These are phyloP conservation scores for Serpula lacrymans DNA, from an alignment of 768 basidiomycete species.

Conservation along the genomic window DNA sequence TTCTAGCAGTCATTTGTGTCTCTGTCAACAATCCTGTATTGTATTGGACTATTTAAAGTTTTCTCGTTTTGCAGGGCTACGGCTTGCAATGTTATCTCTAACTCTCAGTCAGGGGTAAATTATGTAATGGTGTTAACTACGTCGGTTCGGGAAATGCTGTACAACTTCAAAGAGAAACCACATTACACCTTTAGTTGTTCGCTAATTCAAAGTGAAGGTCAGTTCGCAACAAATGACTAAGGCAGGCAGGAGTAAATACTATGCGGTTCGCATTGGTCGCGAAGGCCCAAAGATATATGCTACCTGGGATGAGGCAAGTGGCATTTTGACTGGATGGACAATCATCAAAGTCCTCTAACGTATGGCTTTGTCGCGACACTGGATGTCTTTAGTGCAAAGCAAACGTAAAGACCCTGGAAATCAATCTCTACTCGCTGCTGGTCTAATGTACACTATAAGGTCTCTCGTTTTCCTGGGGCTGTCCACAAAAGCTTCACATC, in stretches of 20 bases:
- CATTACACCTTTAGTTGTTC: no score
- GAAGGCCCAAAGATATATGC: constrained; percentile 55
- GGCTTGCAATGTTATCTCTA: no score
- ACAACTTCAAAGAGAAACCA: no score
- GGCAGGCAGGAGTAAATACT: constrained; percentile 41
- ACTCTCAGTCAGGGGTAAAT: no score
- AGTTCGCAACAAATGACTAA: constrained; percentile 24
- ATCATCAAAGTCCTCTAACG: not conserved
- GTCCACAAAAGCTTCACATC: constrained; percentile 51
- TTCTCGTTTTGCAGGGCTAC: no score
- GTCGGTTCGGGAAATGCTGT: no score
- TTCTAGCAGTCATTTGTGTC: no score
- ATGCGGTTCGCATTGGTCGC: constrained; percentile 58
- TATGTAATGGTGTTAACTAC: no score
- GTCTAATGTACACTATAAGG: constrained; percentile 30
- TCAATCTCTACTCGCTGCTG: not conserved
- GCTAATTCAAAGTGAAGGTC: no score
- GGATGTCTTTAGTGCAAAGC: constrained; percentile 39
- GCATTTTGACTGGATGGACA: not conserved
- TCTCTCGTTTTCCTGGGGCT: constrained; percentile 49
- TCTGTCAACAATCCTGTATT: no score
- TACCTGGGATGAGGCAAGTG: constrained; percentile 57
- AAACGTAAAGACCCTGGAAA: constrained; percentile 30
- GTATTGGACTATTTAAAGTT: no score
- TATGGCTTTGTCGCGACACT: constrained; percentile 1